phyloP scores from a whole-genome alignment of 1,139 yeast genomes.

The Yamadazyma trypodendri region DNA sequence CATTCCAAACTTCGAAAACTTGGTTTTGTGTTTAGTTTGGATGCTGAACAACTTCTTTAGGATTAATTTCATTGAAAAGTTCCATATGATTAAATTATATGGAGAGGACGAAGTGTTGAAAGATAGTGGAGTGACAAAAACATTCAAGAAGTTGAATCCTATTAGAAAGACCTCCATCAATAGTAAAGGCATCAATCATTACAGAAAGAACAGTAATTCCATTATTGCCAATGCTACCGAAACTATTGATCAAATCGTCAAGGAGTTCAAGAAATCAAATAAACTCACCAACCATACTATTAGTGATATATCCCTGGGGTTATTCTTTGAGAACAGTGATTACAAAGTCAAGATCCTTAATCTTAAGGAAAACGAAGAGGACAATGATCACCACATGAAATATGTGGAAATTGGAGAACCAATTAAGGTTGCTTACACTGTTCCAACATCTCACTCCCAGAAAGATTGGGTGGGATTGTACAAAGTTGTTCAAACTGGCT shows the following conservation, averaged over 20 bases:
- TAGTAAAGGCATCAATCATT: constrained; percentile 20
- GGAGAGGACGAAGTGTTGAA: constrained; percentile 62
- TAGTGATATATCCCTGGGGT: constrained; percentile 40
- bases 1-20: constrained; percentile 57
- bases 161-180: constrained; percentile 23
- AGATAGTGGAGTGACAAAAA: constrained; percentile 69
- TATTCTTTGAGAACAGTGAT: constrained; percentile 39
- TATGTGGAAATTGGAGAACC: constrained; percentile 49
- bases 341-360: constrained; percentile 29
- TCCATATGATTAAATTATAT: constrained; percentile 77
- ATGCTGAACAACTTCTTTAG: constrained; percentile 64
- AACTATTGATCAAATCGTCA: constrained; percentile 41
- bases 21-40: constrained; percentile 63
- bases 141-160: constrained; percentile 52
- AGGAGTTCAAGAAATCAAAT: constrained; percentile 35
- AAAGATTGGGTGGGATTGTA: constrained; percentile 83
- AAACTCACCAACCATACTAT: constrained; percentile 38
- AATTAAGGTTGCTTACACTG: constrained; percentile 54
- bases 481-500: constrained; percentile 60
- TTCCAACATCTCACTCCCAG: constrained; percentile 45
- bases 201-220: constrained; percentile 17
- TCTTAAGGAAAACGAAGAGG: constrained; percentile 18
- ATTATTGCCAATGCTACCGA: constrained; percentile 29
- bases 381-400: constrained; percentile 20
- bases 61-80: constrained; percentile 73